Evolutionary conservation across 1,139 yeast genomes (phyloP), one percentile per base, ranked within the genome.

Genomic region (Sugiyamaella pinicola): DNA sequence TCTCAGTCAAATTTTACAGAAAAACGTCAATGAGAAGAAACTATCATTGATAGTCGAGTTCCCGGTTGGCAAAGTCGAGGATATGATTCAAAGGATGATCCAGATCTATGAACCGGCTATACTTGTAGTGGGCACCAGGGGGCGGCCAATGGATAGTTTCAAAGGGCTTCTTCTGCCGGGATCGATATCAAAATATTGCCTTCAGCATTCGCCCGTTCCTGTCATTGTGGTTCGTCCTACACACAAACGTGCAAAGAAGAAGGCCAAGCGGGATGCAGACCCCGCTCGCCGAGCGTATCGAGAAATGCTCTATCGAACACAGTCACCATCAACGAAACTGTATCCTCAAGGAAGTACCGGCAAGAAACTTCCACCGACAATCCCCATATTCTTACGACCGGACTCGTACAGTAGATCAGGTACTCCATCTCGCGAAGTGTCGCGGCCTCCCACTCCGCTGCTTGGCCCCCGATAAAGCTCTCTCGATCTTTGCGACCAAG

Each of bases 161-260:
- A 77, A 74, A 40, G 76, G 79, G 37, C 71, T 78, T 12, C 71
- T 78, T 12, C 69, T 83, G 43, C 74, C 75, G 1, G 74, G 74
- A 4, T 69, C 73, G 1, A 65, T 71, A 6, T 82, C 87, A 4
- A 83, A 83, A 64, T 80, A 82, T 65, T 84, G 85, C 60, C 69
- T 85, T 40, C 85, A 83, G 64, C 83, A 80, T 63, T 84, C 87
- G 0, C 76, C 81, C 18, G 82, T 85, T 0, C 90, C 90, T 0
- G 88, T 84, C 3, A 77, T 84, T 45, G 80, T 84, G 9, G 86
- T 85, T 8, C 81, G 83, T 56, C 87, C 87, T 1, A 70, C 71
- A 18, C 78, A 80, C 60, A 74, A 74, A 50, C 63, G 73, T 1
- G 66, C 64, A 43, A 65, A 66, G 54, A 63, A 61, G 42, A 67